A percentile compares a stretch with the other conserved stretches of the same genome.
These are phyloP conservation scores for Lycium ferocissimum DNA, from an alignment of 257 asterid genomes.

Conservation along the genomic window DNA sequence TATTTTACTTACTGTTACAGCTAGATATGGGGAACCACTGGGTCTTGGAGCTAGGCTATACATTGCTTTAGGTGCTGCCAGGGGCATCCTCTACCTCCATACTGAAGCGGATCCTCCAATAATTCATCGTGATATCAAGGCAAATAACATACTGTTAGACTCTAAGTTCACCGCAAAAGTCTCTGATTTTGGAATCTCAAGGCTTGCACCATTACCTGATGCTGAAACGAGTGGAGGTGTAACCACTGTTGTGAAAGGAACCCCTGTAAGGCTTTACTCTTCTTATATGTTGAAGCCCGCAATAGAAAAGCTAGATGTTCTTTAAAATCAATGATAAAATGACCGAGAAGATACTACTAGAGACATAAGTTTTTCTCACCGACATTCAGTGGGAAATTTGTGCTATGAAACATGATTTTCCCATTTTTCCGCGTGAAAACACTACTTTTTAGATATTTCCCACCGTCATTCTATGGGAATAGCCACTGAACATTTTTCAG, in stretches of 20 bases:
- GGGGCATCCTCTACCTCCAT: slow-evolving; percentile 29
- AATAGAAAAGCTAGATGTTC: neutral
- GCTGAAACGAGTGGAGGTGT: slow-evolving; percentile 11
- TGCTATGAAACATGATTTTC: no score
- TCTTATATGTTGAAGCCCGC: slow-evolving; percentile 14
- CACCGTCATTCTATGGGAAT: no score
- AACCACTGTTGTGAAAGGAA: slow-evolving; percentile 29
- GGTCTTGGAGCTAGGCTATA: slow-evolving; percentile 25
- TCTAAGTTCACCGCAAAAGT: slow-evolving; percentile 27
- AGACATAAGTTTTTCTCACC: no score
- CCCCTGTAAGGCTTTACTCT: slow-evolving; percentile 7
- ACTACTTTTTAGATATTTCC: no score
- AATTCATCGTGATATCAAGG: slow-evolving; percentile 29
- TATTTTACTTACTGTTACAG: slow-evolving; percentile 22
- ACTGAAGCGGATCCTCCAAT: slow-evolving; percentile 33
- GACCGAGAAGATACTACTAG: neutral
- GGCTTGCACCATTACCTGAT: slow-evolving; percentile 30
- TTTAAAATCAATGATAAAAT: neutral
- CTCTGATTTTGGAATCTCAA: slow-evolving; percentile 29
- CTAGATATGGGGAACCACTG: slow-evolving; percentile 12
- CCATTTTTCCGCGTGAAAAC: no score
- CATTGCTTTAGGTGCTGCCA: slow-evolving; percentile 33
- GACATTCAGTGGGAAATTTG: no score
- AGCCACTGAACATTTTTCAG: no score
- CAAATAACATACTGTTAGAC: slow-evolving; percentile 31